Evolutionary conservation across 352 stramenopile species (phyloP).

Genomic region (Elongisporangium prolatum): DNA sequence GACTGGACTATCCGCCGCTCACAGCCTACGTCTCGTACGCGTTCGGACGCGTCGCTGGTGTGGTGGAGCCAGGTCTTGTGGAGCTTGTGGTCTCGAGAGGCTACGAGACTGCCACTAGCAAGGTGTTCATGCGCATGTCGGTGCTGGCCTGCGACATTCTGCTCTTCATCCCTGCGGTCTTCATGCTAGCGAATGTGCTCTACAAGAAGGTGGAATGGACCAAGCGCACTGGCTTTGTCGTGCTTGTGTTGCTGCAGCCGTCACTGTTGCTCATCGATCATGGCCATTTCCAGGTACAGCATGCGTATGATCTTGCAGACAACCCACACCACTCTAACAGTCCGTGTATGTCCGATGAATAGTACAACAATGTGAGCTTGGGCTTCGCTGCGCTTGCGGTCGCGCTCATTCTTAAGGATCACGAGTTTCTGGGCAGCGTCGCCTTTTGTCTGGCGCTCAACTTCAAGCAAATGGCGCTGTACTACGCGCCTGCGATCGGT

Average conservation of each 20-base stretch:
- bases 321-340: neutral
- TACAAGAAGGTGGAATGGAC: conserved; percentile 47
- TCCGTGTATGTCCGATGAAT: neutral
- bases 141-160: conserved; percentile 92
- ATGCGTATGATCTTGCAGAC: too few species aligned
- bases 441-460: conserved; percentile 94
- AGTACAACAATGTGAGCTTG: conserved; percentile 98
- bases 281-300: conserved; percentile 95
- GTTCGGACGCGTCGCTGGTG: conserved; percentile 71
- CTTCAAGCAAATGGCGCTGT: conserved; percentile 99
- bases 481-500: conserved; percentile 94
- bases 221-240: conserved; percentile 48
- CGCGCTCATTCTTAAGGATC: conserved; percentile 60
- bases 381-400: conserved; percentile 79
- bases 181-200: conserved; percentile 36
- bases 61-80: conserved; percentile 86
- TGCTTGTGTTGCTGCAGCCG: conserved; percentile 83
- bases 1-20: conserved; percentile 97
- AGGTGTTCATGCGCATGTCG: conserved; percentile 89
- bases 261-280: conserved; percentile 95
- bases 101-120: conserved; percentile 82
- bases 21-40: conserved; percentile 89
- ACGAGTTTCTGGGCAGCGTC: conserved; percentile 80
- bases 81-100: conserved; percentile 71
- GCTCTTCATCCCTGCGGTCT: conserved; percentile 83